Percentiles rank a stretch among this genome's conserved stretches.
Conservation (phyloP, 2,329 filamentous ascomycete genomes). For the Cladophialophora bantiana region DNA sequence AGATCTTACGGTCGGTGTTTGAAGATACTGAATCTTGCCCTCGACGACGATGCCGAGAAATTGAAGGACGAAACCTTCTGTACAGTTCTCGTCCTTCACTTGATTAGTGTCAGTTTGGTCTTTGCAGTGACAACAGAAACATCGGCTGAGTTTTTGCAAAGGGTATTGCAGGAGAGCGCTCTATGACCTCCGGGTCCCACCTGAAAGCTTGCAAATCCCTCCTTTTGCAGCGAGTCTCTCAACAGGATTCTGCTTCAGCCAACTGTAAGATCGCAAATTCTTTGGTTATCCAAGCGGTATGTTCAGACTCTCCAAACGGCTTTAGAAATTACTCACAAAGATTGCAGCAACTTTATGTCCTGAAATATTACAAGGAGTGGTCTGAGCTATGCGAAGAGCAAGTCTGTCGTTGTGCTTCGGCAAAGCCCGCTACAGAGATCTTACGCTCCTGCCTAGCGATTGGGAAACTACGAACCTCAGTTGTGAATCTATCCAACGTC, state of each 20-base stretch:
- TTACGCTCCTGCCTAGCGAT: not conserved
- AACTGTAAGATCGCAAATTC: conserved; percentile 14
- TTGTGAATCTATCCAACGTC: not conserved
- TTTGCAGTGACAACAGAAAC: not conserved
- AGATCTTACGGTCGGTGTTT: conserved; percentile 3
- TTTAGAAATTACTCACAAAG: not conserved
- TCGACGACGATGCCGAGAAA: not conserved
- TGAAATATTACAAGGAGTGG: not conserved
- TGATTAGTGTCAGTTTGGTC: conserved; percentile 3
- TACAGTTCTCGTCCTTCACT: conserved; percentile 13
- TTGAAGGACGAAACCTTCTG: conserved; percentile 14
- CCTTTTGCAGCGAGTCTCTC: not conserved
- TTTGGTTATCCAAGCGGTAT: conserved; percentile 12
- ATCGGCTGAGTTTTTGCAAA: not conserved
- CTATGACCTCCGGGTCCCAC: conserved; percentile 3
- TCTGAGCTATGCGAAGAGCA: conserved; percentile 9
- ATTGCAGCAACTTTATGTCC: conserved; percentile 1
- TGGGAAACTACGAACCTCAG: not conserved
- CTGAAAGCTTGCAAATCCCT: conserved; percentile 10
- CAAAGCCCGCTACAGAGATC: not conserved
- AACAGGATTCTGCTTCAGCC: not conserved
- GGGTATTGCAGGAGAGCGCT: conserved; percentile 10
- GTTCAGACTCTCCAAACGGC: not conserved
- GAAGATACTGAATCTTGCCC: not conserved
- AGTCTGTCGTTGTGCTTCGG: conserved; percentile 10